phyloP scores from a whole-genome alignment of 495 filamentous ascomycete species.

The Aspergillus biplanus region DNA sequence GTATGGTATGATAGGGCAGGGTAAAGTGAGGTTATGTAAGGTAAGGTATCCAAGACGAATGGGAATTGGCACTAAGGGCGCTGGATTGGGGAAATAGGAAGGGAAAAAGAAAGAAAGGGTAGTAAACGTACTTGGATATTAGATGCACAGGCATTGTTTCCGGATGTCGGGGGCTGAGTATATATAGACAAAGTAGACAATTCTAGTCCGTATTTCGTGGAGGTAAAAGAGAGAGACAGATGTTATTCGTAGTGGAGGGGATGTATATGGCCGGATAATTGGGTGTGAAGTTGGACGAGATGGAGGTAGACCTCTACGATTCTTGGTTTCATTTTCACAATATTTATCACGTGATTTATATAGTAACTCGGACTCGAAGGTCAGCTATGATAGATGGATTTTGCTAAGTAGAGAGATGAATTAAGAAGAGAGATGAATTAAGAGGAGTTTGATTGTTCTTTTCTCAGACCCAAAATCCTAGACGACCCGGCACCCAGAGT shows the following conservation, averaged over 20 bases:
- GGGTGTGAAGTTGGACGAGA: too few species aligned
- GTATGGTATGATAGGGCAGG: neutral
- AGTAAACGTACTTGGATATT: slow-evolving; percentile 45
- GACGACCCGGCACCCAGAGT: slow-evolving; percentile 12
- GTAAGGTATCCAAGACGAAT: neutral
- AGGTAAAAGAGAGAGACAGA: too few species aligned
- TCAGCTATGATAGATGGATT: neutral
- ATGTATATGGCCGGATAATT: too few species aligned
- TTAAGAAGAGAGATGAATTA: slow-evolving; percentile 27
- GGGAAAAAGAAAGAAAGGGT: neutral
- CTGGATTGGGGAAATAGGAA: neutral
- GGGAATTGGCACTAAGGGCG: neutral
- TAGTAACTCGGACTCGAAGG: neutral
- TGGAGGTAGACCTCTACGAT: too few species aligned
- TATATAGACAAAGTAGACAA: too few species aligned
- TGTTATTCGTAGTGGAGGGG: too few species aligned
- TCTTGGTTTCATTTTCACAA: neutral
- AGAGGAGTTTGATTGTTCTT: slow-evolving; percentile 23
- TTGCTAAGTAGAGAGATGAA: neutral
- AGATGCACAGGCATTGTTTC: slow-evolving; percentile 42
- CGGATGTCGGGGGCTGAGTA: too few species aligned
- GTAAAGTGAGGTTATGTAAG: neutral
- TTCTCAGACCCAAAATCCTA: slow-evolving; percentile 8
- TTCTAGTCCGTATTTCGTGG: too few species aligned
- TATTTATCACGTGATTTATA: slow-evolving; percentile 3